A percentile compares a stretch with the other conserved stretches of the same genome.
Conservation (phyloP, 2,329 filamentous ascomycete genomes). For the Trichoderma oligosporum region DNA sequence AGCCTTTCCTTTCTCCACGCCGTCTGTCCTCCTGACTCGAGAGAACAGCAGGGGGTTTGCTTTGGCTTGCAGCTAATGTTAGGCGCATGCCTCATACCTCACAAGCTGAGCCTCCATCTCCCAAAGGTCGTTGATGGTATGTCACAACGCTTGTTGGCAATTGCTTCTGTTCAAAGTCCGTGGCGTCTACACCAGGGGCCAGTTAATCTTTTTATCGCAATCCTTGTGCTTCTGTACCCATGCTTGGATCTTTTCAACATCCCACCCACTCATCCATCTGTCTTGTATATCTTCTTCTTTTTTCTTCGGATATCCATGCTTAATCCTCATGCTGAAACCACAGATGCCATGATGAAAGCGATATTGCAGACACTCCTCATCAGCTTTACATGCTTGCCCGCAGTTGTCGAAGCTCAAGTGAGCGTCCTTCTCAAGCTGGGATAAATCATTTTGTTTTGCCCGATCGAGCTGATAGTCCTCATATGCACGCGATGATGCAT, state of each 20-base stretch:
- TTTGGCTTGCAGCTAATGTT: background rate
- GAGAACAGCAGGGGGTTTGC: background rate
- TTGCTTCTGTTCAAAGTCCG: background rate
- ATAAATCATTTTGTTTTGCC: conserved; percentile 34
- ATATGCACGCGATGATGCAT: conserved; percentile 30
- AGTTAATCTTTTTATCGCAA: conserved; percentile 26
- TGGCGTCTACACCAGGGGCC: conserved; percentile 1
- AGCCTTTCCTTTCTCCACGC: background rate
- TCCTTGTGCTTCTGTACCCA: conserved; percentile 39
- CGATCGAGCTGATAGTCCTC: conserved; percentile 32
- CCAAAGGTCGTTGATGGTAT: background rate
- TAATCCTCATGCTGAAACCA: conserved; percentile 34
- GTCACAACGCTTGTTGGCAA: background rate
- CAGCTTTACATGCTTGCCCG: conserved; percentile 40
- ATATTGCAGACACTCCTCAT: conserved; percentile 40
- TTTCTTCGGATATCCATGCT: conserved; percentile 38
- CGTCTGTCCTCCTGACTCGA: conserved; percentile 3
- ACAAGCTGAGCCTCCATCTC: background rate
- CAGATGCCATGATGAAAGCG: conserved; percentile 40
- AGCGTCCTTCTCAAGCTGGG: conserved; percentile 39
- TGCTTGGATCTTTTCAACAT: conserved; percentile 37
- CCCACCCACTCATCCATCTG: conserved; percentile 40
- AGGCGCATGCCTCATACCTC: conserved; percentile 2
- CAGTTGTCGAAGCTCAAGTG: conserved; percentile 43
- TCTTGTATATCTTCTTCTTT: conserved; percentile 29